Evolutionary conservation across 306 rosid species (phyloP).

Genomic region (Quercus ilex): DNA sequence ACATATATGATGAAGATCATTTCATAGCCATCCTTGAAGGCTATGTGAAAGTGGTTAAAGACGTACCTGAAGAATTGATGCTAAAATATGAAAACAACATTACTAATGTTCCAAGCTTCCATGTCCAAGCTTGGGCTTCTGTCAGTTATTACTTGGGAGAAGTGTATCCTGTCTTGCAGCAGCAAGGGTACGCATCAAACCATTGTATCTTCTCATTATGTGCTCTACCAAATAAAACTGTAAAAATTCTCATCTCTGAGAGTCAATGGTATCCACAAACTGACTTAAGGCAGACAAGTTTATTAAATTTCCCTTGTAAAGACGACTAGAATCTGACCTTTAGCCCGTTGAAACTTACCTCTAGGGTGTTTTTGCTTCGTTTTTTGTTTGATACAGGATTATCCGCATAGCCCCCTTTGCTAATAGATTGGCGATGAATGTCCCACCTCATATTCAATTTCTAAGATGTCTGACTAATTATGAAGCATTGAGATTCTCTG

Average conservation of each 20-base stretch:
- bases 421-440: conserved; percentile 89
- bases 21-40: conserved; percentile 81
- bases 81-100: conserved; percentile 64
- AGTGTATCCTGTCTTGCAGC: conserved; percentile 74
- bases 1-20: conserved; percentile 85
- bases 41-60: conserved; percentile 86
- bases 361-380: background rate
- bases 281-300: background rate
- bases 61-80: conserved; percentile 67
- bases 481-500: conserved; percentile 78
- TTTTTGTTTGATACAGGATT: conserved; percentile 52
- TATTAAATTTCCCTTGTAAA: background rate
- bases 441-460: conserved; percentile 83
- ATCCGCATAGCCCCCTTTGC: conserved; percentile 88
- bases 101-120: conserved; percentile 63
- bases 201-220: conserved; percentile 7
- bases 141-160: conserved; percentile 67
- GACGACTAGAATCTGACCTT: background rate
- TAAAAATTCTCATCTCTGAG: background rate
- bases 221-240: background rate
- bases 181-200: conserved; percentile 63
- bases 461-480: conserved; percentile 91
- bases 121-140: conserved; percentile 88
- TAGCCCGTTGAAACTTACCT: conserved; percentile 12
- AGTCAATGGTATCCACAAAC: background rate